A percentile compares a stretch with the other conserved stretches of the same genome.
phyloP scores from a whole-genome alignment of 371 early-diverging fungal species.

The Lichtheimia ornata region DNA sequence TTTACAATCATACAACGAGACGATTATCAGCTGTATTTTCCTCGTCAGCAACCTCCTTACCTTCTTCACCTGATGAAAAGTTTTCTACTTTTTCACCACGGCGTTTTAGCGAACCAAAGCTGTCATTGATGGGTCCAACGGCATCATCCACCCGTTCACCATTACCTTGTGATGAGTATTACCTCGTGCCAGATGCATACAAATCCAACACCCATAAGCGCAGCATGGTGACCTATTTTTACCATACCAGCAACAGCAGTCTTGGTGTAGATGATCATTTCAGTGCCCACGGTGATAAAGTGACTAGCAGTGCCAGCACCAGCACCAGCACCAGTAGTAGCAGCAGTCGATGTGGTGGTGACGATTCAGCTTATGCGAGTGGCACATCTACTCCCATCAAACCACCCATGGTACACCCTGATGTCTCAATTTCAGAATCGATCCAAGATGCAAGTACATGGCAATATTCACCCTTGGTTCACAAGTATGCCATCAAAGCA shows the following conservation, averaged over 20 bases:
- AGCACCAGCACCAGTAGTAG: neutral
- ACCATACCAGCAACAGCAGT: neutral
- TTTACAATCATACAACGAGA: neutral
- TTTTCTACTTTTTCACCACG: no score
- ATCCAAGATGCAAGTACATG: neutral
- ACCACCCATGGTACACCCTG: neutral
- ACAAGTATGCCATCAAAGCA: slow-evolving; percentile 10
- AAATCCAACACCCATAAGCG: neutral
- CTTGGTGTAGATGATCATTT: neutral
- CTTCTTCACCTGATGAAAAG: no score
- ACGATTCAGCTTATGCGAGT: slow-evolving; percentile 12
- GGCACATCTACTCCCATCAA: slow-evolving; percentile 8
- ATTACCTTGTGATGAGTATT: no score
- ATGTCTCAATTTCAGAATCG: neutral
- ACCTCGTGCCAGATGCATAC: neutral
- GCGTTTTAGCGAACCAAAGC: no score
- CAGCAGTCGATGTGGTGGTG: neutral
- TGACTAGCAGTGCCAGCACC: neutral
- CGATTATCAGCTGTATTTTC: slow-evolving; percentile 1
- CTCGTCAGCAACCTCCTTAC: no score
- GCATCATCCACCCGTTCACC: no score
- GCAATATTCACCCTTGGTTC: slow-evolving; percentile 7
- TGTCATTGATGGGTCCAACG: no score
- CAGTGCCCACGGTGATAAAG: neutral
- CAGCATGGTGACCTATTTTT: neutral